Conservation (phyloP, 179 eudicot species). For the Pouteria campechiana region DNA sequence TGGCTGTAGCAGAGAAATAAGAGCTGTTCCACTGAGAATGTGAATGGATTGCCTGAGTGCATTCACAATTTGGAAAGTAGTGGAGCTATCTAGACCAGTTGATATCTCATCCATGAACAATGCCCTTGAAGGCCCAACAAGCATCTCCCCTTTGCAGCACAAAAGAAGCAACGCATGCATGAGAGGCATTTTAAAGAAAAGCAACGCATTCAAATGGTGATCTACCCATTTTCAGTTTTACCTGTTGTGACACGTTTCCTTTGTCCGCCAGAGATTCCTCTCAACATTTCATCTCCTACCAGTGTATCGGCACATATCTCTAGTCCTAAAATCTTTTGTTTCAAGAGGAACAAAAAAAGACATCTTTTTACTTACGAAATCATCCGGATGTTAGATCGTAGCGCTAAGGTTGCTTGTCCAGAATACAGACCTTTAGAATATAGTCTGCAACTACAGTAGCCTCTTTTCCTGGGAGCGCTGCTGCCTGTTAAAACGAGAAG, state of each 20-base stretch:
- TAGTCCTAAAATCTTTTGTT: slow-evolving; percentile 31
- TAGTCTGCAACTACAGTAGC: slow-evolving; percentile 66
- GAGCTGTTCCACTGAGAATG: slow-evolving; percentile 34
- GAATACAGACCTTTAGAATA: slow-evolving; percentile 50
- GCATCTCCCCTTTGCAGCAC: slow-evolving; percentile 22
- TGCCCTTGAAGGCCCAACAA: slow-evolving; percentile 29
- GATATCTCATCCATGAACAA: slow-evolving; percentile 31
- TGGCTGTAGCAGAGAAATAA: slow-evolving; percentile 37
- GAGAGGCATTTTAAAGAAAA: no score
- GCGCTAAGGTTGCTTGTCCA: no score
- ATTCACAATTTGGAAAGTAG: slow-evolving; percentile 37
- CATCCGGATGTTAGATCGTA: no score
- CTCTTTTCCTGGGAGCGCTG: slow-evolving; percentile 68
- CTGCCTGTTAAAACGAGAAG: slow-evolving; percentile 26
- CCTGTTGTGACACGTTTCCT: slow-evolving; percentile 23
- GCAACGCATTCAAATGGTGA: no score
- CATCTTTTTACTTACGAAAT: no score
- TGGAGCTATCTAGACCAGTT: slow-evolving; percentile 40
- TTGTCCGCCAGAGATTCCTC: slow-evolving; percentile 23
- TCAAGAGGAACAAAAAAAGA: neutral
- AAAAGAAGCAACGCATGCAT: neutral
- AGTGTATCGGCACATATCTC: slow-evolving; percentile 19
- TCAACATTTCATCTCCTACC: slow-evolving; percentile 19
- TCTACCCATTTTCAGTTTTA: neutral
- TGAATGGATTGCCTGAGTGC: slow-evolving; percentile 16